Percentiles rank a stretch among this genome's conserved stretches.
Conservation (phyloP, 2,329 filamentous ascomycete species). For the Pseudofabraea citricarpa region DNA sequence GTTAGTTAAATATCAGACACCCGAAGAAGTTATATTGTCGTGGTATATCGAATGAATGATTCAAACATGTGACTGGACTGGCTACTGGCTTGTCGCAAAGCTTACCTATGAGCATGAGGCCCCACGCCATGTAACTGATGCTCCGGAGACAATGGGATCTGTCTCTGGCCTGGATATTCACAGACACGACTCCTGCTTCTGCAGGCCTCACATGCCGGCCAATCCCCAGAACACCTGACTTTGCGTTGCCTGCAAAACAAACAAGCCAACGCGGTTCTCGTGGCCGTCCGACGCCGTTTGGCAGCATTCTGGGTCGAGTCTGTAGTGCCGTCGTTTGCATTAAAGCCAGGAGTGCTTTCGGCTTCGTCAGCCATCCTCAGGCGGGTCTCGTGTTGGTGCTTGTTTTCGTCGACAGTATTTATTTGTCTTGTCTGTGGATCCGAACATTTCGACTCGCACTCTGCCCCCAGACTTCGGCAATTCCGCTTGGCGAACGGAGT, state of each 20-base stretch:
- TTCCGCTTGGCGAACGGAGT: no score
- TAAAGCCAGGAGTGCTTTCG: not conserved
- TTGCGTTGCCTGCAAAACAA: slow-evolving; percentile 2
- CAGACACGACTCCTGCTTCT: not conserved
- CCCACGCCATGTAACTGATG: not conserved
- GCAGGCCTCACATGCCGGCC: slow-evolving; percentile 2
- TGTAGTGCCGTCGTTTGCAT: not conserved
- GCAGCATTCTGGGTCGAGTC: not conserved
- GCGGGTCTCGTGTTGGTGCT: no score
- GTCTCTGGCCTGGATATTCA: slow-evolving; percentile 1
- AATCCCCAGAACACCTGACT: slow-evolving; percentile 1
- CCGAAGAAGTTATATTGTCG: no score
- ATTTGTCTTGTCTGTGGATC: no score
- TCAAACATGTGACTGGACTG: no score
- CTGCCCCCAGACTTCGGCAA: no score
- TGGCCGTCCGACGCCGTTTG: not conserved
- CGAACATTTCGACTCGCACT: no score
- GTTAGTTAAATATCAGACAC: no score
- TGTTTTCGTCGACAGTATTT: no score
- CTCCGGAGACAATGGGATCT: not conserved
- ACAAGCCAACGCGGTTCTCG: slow-evolving; percentile 1
- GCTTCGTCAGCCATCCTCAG: not conserved
- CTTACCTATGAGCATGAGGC: slow-evolving; percentile 1
- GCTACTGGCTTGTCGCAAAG: no score
- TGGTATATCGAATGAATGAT: no score